These are phyloP conservation scores for Selaginella tamariscina DNA, from an alignment of 75 land plant species.

Conservation along the genomic window DNA sequence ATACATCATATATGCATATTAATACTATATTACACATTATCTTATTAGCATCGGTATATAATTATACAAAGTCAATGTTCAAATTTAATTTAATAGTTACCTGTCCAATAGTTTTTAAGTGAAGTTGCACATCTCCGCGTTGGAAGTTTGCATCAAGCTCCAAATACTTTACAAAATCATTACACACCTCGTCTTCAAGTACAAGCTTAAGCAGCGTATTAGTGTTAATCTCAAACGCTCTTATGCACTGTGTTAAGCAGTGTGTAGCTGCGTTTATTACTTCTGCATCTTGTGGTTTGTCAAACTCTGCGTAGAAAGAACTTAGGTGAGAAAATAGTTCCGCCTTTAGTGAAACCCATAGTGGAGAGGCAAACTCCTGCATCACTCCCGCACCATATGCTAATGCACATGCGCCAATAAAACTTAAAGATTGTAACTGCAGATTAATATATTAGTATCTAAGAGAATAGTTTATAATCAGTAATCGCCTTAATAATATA, in stretches of 20 bases:
- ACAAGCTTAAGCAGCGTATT: slow-evolving; percentile 26
- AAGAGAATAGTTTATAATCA: background rate
- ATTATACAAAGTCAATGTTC: too few relatives aligned
- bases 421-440: slow-evolving; percentile 80
- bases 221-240: slow-evolving; percentile 15
- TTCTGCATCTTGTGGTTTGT: slow-evolving; percentile 30
- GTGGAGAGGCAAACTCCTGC: slow-evolving; percentile 34
- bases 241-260: slow-evolving; percentile 38
- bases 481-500: background rate
- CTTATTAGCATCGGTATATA: too few relatives aligned
- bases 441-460: too few relatives aligned
- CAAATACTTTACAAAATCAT: slow-evolving; percentile 21
- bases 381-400: slow-evolving; percentile 54
- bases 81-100: too few relatives aligned
- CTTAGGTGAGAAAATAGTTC: slow-evolving; percentile 26
- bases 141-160: background rate
- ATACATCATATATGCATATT: too few relatives aligned
- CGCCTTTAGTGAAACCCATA: slow-evolving; percentile 58
- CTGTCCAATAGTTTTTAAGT: background rate
- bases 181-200: slow-evolving; percentile 42
- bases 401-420: slow-evolving; percentile 44
- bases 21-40: too few relatives aligned
- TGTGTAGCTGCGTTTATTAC: slow-evolving; percentile 37
- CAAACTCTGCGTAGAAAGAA: slow-evolving; percentile 15
- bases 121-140: background rate